phyloP scores from a whole-genome alignment of 352 stramenopile species.

The Globisporangium okanoganense region DNA sequence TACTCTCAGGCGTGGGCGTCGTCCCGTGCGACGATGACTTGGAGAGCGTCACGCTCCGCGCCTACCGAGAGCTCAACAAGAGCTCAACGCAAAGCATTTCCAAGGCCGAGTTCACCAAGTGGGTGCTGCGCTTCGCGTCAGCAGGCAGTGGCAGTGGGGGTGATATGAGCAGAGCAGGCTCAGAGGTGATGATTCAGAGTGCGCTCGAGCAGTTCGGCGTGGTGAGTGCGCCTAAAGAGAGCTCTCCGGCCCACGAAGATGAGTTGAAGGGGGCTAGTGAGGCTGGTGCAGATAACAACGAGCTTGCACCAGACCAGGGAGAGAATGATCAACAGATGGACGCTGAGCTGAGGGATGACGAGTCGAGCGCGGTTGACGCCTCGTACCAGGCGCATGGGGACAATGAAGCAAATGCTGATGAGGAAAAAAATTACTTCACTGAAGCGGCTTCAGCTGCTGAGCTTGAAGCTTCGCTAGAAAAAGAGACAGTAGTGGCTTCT shows the following conservation, averaged over 20 bases:
- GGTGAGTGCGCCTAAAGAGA: background rate
- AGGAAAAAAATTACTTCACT: background rate
- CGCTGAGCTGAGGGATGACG: background rate
- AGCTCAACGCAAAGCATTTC: slow-evolving; percentile 45
- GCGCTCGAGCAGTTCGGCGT: slow-evolving; percentile 9
- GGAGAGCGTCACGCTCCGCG: slow-evolving; percentile 47
- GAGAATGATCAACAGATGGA: background rate
- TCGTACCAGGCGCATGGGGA: background rate
- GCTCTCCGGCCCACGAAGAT: background rate
- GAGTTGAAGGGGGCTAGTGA: background rate
- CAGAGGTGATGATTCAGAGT: slow-evolving; percentile 9
- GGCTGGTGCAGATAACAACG: background rate
- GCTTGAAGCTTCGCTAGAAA: background rate
- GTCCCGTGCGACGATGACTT: slow-evolving; percentile 58
- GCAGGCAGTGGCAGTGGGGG: slow-evolving; percentile 6
- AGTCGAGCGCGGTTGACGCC: background rate
- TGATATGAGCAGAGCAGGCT: background rate
- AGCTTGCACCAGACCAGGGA: background rate
- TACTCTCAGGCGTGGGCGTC: slow-evolving; percentile 38
- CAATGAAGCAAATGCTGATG: background rate
- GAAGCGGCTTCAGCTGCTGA: background rate
- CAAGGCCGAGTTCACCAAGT: slow-evolving; percentile 61
- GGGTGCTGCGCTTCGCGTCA: slow-evolving; percentile 31
- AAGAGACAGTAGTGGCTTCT: background rate
- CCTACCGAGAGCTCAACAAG: slow-evolving; percentile 61